Conservation (phyloP, 2,329 filamentous ascomycete species). For the Endothia cerciana region DNA sequence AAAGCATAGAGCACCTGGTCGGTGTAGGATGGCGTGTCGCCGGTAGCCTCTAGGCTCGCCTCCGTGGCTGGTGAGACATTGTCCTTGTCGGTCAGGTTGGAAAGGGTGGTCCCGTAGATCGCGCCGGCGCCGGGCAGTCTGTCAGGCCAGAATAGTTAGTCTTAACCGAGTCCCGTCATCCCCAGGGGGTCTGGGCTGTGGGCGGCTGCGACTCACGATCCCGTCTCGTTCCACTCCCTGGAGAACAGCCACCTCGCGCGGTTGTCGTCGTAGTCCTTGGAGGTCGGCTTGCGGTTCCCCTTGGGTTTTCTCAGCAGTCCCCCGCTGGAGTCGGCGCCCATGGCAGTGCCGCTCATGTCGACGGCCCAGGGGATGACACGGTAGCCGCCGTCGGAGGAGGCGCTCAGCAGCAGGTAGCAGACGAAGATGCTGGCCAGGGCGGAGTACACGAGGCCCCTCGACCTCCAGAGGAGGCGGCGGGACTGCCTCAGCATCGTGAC, state of each 20-base stretch:
- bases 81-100: conserved; percentile 48
- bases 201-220: conserved; percentile 37
- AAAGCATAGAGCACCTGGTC: conserved; percentile 60
- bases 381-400: conserved; percentile 38
- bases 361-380: conserved; percentile 41
- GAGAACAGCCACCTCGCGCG: conserved; percentile 39
- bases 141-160: conserved; percentile 31
- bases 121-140: conserved; percentile 52
- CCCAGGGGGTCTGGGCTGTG: not conserved
- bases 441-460: conserved; percentile 47
- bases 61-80: conserved; percentile 35
- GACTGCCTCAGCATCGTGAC: conserved; percentile 37
- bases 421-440: conserved; percentile 45
- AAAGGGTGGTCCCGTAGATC: conserved; percentile 61
- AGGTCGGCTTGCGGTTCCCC: conserved; percentile 19
- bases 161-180: conserved; percentile 30
- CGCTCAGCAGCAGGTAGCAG: conserved; percentile 49
- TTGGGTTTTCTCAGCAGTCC: conserved; percentile 16
- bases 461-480: conserved; percentile 35
- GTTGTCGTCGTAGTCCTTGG: conserved; percentile 29
- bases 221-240: conserved; percentile 45
- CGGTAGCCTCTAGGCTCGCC: conserved; percentile 36
- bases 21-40: conserved; percentile 39
- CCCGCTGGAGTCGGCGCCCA: conserved; percentile 23
- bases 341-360: conserved; percentile 25